A percentile compares a stretch with the other conserved stretches of the same genome.
These are phyloP conservation scores for Diaporthe vexans DNA, from an alignment of 2,329 filamentous ascomycete genomes.

Conservation along the genomic window DNA sequence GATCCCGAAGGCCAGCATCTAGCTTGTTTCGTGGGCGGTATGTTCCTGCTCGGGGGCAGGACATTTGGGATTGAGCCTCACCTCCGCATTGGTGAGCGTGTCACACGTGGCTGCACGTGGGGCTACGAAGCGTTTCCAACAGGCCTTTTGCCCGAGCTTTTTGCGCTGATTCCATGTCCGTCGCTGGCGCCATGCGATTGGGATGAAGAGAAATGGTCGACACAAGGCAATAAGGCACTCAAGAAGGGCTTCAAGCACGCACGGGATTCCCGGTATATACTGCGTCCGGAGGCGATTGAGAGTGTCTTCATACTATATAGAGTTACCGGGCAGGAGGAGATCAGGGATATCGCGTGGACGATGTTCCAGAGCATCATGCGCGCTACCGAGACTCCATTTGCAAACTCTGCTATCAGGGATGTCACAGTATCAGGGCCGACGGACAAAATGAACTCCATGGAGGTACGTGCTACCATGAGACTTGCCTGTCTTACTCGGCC, in stretches of 20 bases:
- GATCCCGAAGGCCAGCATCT: constrained; percentile 58
- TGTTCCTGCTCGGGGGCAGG: constrained; percentile 61
- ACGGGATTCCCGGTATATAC: constrained; percentile 56
- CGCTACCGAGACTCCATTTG: constrained; percentile 60
- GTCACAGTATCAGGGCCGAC: constrained; percentile 57
- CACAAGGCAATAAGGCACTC: constrained; percentile 46
- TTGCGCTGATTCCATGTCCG: constrained; percentile 60
- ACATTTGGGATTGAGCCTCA: constrained; percentile 61
- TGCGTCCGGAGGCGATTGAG: constrained; percentile 82
- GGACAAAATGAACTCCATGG: constrained; percentile 56
- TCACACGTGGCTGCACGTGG: constrained; percentile 71
- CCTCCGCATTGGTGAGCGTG: constrained; percentile 60
- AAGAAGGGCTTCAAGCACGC: constrained; percentile 48
- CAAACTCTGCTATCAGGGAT: constrained; percentile 45
- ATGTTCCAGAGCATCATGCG: constrained; percentile 81
- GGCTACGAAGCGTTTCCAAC: constrained; percentile 67
- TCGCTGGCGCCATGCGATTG: constrained; percentile 51
- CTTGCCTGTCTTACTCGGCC: not conserved
- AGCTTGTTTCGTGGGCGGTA: constrained; percentile 63
- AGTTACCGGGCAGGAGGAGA: constrained; percentile 79
- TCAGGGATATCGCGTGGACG: constrained; percentile 82
- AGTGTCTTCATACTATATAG: constrained; percentile 84
- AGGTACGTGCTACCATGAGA: constrained; percentile 36
- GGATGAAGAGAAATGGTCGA: constrained; percentile 53
- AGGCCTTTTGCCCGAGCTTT: constrained; percentile 72